Evolutionary conservation across 257 asterid genomes (phyloP).

Genomic region (Solanum commersonii): DNA sequence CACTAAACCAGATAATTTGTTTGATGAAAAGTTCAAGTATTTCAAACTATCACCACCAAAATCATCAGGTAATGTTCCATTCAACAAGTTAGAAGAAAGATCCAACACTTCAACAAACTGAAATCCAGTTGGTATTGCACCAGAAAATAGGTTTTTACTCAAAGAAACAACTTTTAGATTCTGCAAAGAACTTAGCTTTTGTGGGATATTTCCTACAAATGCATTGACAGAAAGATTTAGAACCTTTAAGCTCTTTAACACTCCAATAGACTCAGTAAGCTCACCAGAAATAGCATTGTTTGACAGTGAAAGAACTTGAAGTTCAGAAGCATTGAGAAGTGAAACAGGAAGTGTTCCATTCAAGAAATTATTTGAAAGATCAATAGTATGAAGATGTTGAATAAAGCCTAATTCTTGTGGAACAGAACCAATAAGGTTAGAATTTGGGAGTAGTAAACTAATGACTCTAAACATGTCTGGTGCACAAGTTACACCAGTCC

Average conservation of each 20-base stretch:
- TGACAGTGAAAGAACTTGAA: slow-evolving; percentile 42
- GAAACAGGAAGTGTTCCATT: slow-evolving; percentile 63
- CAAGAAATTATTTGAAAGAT: slow-evolving; percentile 60
- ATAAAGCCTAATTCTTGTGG: slow-evolving; percentile 62
- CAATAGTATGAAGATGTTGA: slow-evolving; percentile 46
- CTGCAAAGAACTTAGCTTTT: slow-evolving; percentile 17
- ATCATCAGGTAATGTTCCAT: slow-evolving; percentile 56
- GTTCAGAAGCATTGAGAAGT: slow-evolving; percentile 51
- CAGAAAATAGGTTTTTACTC: slow-evolving; percentile 43
- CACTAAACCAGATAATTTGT: slow-evolving; percentile 54
- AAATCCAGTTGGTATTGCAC: slow-evolving; percentile 39
- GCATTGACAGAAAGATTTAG: slow-evolving; percentile 58
- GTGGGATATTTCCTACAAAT: slow-evolving; percentile 47
- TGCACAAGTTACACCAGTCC: slow-evolving; percentile 73
- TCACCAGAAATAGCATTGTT: slow-evolving; percentile 41
- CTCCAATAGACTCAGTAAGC: slow-evolving; percentile 20
- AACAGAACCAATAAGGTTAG: slow-evolving; percentile 44
- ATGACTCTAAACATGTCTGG: slow-evolving; percentile 31
- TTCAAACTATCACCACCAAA: slow-evolving; percentile 53
- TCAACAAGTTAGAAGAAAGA: slow-evolving; percentile 53
- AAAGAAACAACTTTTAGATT: slow-evolving; percentile 47
- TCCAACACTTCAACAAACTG: slow-evolving; percentile 40
- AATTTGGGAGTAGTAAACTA: slow-evolving; percentile 43
- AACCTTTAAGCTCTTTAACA: slow-evolving; percentile 14
- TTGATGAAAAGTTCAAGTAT: slow-evolving; percentile 71